A percentile compares a stretch with the other conserved stretches of the same genome.
phyloP scores from a whole-genome alignment of 768 basidiomycete species.

The Candolleomyces efflorescens region DNA sequence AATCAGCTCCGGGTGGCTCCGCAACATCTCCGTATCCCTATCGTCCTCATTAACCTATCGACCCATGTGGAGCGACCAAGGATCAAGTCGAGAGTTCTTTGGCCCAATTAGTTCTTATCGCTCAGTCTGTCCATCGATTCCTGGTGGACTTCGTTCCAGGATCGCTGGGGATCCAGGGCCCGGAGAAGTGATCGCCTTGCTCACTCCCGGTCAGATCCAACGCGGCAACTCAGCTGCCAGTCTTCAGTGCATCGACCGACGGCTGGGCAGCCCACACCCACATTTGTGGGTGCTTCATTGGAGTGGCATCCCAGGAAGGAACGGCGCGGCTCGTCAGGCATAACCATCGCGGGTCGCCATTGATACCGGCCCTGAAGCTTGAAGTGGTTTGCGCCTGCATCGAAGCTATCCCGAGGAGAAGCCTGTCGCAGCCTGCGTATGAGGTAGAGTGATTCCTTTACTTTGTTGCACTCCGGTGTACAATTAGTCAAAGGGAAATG shows the following conservation, averaged over 20 bases:
- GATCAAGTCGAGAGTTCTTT: conserved; percentile 29
- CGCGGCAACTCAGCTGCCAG: conserved; percentile 26
- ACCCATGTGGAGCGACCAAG: conserved; percentile 22
- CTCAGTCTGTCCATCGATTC: conserved; percentile 30
- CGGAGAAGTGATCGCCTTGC: conserved; percentile 18
- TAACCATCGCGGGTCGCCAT: not conserved
- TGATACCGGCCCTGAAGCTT: too few species aligned
- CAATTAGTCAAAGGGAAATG: not conserved
- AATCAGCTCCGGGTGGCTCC: conserved; percentile 21
- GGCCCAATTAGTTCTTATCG: conserved; percentile 37
- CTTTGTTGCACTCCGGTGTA: not conserved
- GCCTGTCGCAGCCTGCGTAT: conserved; percentile 24
- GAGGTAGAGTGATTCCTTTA: conserved; percentile 3
- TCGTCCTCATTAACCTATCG: conserved; percentile 20
- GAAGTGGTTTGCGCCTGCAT: not conserved
- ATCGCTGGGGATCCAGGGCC: conserved; percentile 15
- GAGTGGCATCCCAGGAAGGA: too few species aligned
- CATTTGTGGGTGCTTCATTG: not conserved
- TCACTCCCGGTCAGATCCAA: conserved; percentile 44
- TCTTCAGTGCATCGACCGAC: conserved; percentile 9
- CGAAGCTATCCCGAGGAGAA: conserved; percentile 5
- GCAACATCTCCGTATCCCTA: not conserved
- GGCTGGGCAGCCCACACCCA: not conserved
- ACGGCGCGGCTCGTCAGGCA: not conserved
- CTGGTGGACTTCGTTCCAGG: conserved; percentile 30